A percentile compares a stretch with the other conserved stretches of the same genome.
These are phyloP conservation scores for Actinomucor elegans DNA, from an alignment of 371 early-diverging fungal species.

Conservation along the genomic window DNA sequence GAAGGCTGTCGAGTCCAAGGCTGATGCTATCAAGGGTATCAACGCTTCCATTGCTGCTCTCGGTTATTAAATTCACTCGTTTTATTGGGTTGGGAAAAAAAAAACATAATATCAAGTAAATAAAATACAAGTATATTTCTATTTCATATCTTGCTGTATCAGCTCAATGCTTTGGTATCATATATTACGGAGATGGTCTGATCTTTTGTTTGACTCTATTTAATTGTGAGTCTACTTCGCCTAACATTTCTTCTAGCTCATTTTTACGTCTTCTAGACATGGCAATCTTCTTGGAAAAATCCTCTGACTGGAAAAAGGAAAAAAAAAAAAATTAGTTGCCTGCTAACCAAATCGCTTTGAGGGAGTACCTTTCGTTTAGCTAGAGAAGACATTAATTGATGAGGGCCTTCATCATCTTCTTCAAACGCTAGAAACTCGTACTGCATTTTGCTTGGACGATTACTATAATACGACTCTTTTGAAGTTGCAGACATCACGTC, in stretches of 20 bases:
- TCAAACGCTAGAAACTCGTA: slow-evolving; percentile 13
- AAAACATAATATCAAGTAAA: slow-evolving; percentile 3
- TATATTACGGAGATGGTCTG: slow-evolving; percentile 7
- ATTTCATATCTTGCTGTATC: not conserved
- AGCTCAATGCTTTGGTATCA: not conserved
- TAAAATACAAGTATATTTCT: not conserved
- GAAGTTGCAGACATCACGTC: slow-evolving; percentile 8
- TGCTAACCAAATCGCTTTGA: not conserved
- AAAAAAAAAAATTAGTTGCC: not conserved
- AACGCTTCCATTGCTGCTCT: slow-evolving; percentile 51
- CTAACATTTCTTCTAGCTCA: slow-evolving; percentile 25
- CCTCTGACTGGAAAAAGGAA: slow-evolving; percentile 7
- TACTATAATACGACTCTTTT: slow-evolving; percentile 4
- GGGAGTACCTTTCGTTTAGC: slow-evolving; percentile 17
- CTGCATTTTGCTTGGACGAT: not conserved
- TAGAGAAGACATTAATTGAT: not conserved
- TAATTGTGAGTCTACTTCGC: slow-evolving; percentile 25
- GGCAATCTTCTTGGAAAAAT: slow-evolving; percentile 10
- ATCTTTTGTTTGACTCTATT: slow-evolving; percentile 35
- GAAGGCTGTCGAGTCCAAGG: slow-evolving; percentile 53
- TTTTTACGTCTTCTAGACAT: slow-evolving; percentile 17
- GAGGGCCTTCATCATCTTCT: not conserved
- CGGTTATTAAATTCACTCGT: slow-evolving; percentile 52
- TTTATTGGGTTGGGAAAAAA: slow-evolving; percentile 1
- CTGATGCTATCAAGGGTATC: slow-evolving; percentile 48